Conservation (phyloP, 1,284 basidiomycete genomes). For the Gomphus sp. region DNA sequence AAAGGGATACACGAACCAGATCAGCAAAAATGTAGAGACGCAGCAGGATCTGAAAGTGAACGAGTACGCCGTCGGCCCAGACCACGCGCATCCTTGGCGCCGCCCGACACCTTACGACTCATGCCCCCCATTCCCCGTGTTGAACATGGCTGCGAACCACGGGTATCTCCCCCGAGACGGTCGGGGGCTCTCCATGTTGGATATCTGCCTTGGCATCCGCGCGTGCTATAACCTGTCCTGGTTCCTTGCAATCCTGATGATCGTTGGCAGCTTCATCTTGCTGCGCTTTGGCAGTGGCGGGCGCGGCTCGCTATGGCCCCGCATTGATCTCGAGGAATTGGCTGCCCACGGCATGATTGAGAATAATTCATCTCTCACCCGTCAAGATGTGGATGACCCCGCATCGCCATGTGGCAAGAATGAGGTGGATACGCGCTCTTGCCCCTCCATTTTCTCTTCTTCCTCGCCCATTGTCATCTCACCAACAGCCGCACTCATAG, state of each 20-base stretch:
- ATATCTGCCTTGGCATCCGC: constrained; percentile 34
- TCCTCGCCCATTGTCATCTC: neutral
- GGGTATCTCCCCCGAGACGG: constrained; percentile 32
- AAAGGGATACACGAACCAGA: neutral
- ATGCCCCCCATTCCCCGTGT: constrained; percentile 41
- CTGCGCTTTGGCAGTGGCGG: constrained; percentile 17
- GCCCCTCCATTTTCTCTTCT: neutral
- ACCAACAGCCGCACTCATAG: neutral
- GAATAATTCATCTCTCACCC: constrained; percentile 3
- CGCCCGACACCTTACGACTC: constrained; percentile 15
- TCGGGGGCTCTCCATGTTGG: constrained; percentile 32
- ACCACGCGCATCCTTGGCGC: neutral
- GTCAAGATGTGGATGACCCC: neutral
- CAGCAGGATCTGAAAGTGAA: neutral
- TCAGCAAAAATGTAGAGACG: neutral
- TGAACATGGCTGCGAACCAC: constrained; percentile 29
- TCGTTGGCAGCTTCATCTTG: constrained; percentile 37
- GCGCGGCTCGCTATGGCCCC: neutral
- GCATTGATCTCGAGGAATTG: constrained; percentile 2
- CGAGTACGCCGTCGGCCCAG: neutral
- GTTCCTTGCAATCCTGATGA: constrained; percentile 37
- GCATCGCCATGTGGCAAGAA: neutral
- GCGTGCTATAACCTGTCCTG: constrained; percentile 44
- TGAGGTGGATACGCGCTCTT: neutral
- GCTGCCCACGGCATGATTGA: neutral